Evolutionary conservation across 75 land plant genomes (phyloP).

Genomic region (Cunninghamia lanceolata): DNA sequence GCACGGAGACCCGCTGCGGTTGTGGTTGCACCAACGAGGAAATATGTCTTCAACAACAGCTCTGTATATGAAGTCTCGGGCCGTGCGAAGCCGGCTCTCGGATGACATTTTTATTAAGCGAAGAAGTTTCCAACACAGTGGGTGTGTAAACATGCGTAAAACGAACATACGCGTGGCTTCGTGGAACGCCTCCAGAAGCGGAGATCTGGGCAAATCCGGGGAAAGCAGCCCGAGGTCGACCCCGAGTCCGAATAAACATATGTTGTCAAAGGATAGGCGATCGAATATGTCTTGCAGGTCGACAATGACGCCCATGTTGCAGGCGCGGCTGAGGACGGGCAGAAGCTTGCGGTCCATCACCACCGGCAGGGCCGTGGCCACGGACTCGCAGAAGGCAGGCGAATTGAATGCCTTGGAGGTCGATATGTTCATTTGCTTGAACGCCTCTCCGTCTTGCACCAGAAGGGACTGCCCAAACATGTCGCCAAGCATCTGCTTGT

Average conservation of each 20-base stretch:
- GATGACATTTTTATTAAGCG: too few relatives aligned
- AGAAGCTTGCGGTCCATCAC: neutral
- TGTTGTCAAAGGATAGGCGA: constrained; percentile 1
- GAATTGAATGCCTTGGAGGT: neutral
- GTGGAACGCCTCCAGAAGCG: constrained; percentile 26
- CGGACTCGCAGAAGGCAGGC: neutral
- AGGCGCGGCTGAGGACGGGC: neutral
- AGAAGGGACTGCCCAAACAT: constrained; percentile 69
- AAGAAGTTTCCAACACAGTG: too few relatives aligned
- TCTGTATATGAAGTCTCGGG: too few relatives aligned
- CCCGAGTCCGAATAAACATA: constrained; percentile 15
- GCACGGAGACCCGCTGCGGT: too few relatives aligned
- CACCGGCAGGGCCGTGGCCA: neutral
- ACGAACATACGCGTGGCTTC: constrained; percentile 38
- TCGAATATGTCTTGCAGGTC: constrained; percentile 33
- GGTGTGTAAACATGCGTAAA: too few relatives aligned
- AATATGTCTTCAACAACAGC: too few relatives aligned
- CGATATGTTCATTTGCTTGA: neutral
- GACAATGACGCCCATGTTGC: neutral
- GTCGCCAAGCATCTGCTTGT: constrained; percentile 41
- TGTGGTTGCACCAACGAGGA: too few relatives aligned
- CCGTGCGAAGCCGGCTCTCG: too few relatives aligned
- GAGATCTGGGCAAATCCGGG: constrained; percentile 14
- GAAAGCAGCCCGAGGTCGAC: constrained; percentile 17
- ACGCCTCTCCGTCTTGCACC: constrained; percentile 58